Base-by-base conservation (phyloP, 768 basidiomycete genomes). In the Boletus reticuloceps region DNA sequence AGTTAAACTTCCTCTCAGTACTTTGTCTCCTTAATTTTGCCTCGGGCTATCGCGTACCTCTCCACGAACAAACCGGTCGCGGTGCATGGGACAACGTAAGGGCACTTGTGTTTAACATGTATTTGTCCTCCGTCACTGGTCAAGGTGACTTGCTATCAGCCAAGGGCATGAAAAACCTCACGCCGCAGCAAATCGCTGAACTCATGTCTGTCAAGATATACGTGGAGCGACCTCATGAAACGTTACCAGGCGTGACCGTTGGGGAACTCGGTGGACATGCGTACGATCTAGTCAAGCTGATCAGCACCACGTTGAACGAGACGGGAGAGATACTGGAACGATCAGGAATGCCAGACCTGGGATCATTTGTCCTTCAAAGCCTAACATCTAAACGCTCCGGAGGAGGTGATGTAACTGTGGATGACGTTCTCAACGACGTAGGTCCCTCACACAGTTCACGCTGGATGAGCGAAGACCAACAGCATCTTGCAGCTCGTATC, bases 1-100 rank as follows among this genome's bases (percentile, higher is more conserved):
- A 96, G 71, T 75, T 96, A 55, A 94, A 93, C 69, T 75, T 94
- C 29, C 73, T 94, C n/a, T 83, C 86, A 43, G 70, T 90, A 9
- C 81, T 94, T 40, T 83, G 86, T 3, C 77, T 94, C 16, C 78
- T 96, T 34, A 94, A 94, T 68, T 91, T 94, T 68, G 89, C 81
- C 6, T 90, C 89, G 1, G 89, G 89, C 36, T 94, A 89, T 69
- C 87, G 90, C 25, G 75, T 78, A 6, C 82, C 86, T 6, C 78
- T 95, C 38, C 91, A 90, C 69, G 71, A 72, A 14, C 82, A 83
- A 53, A 87, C 87, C 4, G 83, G 85, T 14, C 83, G 90, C 40
- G 91, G 92, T 20, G 90, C 91, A 58, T 93, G 86, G 81, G 89
- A 94, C 69, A 84, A 82, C 52, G 89, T 94, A 64, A 81, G 88